phyloP scores from a whole-genome alignment of 768 basidiomycete genomes.

The Termitomyces sp. region DNA sequence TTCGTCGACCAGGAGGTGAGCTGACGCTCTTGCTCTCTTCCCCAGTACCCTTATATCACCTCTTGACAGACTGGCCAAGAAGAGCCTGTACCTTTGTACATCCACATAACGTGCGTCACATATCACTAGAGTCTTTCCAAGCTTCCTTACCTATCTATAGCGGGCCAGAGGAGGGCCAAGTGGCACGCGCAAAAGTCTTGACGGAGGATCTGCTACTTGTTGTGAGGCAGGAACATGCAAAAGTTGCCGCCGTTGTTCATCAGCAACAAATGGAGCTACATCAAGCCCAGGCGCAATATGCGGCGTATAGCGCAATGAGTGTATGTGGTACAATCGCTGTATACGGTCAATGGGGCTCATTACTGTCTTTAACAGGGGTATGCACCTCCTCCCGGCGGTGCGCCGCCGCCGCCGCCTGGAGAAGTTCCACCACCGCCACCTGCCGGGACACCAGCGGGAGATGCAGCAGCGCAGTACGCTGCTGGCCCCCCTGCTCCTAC shows the following conservation, averaged over 20 bases:
- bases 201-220: conserved; percentile 84
- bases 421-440: conserved; percentile 45
- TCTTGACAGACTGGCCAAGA: conserved; percentile 18
- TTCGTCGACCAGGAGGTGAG: conserved; percentile 91
- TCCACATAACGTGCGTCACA: conserved; percentile 79
- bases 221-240: conserved; percentile 84
- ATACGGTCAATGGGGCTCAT: not conserved
- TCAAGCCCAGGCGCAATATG: conserved; percentile 80
- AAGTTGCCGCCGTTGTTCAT: conserved; percentile 51
- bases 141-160: not conserved
- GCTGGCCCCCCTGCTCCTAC: conserved; percentile 39
- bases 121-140: not conserved
- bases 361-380: conserved; percentile 33
- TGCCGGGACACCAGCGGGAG: conserved; percentile 48
- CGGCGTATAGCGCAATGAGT: conserved; percentile 63
- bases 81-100: conserved; percentile 87
- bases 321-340: conserved; percentile 36
- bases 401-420: conserved; percentile 54
- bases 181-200: conserved; percentile 75
- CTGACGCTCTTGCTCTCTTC: not conserved
- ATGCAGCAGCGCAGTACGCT: conserved; percentile 35
- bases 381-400: conserved; percentile 48
- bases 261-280: conserved; percentile 88
- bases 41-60: not conserved
- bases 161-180: conserved; percentile 69